Evolutionary conservation across 2,329 filamentous ascomycete species (phyloP).

Genomic region (Pseudogymnoascus sp.): DNA sequence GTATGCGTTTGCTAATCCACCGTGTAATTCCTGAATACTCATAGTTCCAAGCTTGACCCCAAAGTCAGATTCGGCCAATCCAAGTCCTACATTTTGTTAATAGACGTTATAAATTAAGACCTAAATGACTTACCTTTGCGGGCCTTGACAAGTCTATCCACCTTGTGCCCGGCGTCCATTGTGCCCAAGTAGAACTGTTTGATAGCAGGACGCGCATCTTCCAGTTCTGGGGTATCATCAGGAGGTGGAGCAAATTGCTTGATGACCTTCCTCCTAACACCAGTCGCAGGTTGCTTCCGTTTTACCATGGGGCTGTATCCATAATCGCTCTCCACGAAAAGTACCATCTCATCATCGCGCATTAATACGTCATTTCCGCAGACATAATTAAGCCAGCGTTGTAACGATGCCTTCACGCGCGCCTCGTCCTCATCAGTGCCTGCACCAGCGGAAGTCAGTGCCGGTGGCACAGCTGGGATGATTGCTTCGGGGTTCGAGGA

Average conservation of each 20-base stretch:
- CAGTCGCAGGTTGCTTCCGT: conserved; percentile 93
- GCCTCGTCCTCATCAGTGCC: conserved; percentile 93
- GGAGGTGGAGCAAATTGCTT: conserved; percentile 98
- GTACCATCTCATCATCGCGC: conserved; percentile 90
- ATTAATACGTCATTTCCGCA: conserved; percentile 89
- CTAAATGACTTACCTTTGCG: conserved; percentile 59
- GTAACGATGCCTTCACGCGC: conserved; percentile 79
- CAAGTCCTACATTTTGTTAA: conserved; percentile 58
- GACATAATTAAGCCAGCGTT: conserved; percentile 91
- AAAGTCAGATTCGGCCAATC: conserved; percentile 85
- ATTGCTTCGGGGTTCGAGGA: conserved; percentile 95
- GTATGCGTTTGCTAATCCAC: conserved; percentile 80
- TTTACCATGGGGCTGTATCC: conserved; percentile 93
- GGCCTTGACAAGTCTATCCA: conserved; percentile 87
- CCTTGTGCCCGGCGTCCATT: conserved; percentile 96
- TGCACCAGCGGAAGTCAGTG: conserved; percentile 86
- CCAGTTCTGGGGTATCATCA: conserved; percentile 91
- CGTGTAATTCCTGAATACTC: conserved; percentile 82
- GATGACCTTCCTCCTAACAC: conserved; percentile 85
- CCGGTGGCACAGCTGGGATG: conserved; percentile 87
- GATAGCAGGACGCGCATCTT: conserved; percentile 79
- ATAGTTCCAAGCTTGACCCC: conserved; percentile 83
- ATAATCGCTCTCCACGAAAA: conserved; percentile 98
- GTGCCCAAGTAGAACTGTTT: conserved; percentile 93
- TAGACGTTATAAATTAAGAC: conserved; percentile 15